Evolutionary conservation across 768 basidiomycete species (phyloP).

Genomic region (Podaxis pistillaris): DNA sequence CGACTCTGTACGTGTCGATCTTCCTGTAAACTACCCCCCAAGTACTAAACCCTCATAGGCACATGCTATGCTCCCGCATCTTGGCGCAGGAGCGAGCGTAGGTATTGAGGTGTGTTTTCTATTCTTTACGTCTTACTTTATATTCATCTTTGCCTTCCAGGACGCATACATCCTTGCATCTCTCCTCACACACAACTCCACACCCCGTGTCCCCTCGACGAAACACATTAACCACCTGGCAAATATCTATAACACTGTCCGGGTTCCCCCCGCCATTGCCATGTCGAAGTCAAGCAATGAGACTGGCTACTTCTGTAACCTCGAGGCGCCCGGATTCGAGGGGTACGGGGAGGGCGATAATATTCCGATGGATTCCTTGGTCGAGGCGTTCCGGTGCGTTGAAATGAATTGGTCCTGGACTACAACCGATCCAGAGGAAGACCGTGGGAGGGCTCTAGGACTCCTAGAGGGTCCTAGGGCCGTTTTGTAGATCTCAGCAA

Average conservation of each 20-base stretch:
- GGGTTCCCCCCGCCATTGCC: conserved; percentile 25
- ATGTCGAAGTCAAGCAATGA: conserved; percentile 17
- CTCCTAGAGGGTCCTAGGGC: background rate
- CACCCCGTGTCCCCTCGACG: conserved; percentile 19
- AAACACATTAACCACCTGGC: conserved; percentile 17
- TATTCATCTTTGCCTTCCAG: conserved; percentile 27
- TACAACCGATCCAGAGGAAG: conserved; percentile 24
- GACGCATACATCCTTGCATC: conserved; percentile 40
- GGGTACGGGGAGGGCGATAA: conserved; percentile 26
- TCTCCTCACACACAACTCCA: conserved; percentile 36
- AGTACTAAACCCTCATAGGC: conserved; percentile 22
- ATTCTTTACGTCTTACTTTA: conserved; percentile 24
- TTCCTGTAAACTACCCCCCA: background rate
- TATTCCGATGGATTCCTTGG: conserved; percentile 22
- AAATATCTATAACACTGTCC: conserved; percentile 26
- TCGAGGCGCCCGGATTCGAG: conserved; percentile 25
- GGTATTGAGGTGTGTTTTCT: conserved; percentile 38
- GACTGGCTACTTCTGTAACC: conserved; percentile 14
- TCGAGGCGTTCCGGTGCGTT: conserved; percentile 19
- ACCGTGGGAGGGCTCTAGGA: conserved; percentile 22
- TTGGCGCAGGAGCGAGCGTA: conserved; percentile 48
- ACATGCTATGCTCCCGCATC: conserved; percentile 47
- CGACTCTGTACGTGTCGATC: conserved; percentile 21
- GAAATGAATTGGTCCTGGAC: conserved; percentile 26
- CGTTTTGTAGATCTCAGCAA: background rate